phyloP scores from a whole-genome alignment of 129 eudicot species.

The Daucus carota region DNA sequence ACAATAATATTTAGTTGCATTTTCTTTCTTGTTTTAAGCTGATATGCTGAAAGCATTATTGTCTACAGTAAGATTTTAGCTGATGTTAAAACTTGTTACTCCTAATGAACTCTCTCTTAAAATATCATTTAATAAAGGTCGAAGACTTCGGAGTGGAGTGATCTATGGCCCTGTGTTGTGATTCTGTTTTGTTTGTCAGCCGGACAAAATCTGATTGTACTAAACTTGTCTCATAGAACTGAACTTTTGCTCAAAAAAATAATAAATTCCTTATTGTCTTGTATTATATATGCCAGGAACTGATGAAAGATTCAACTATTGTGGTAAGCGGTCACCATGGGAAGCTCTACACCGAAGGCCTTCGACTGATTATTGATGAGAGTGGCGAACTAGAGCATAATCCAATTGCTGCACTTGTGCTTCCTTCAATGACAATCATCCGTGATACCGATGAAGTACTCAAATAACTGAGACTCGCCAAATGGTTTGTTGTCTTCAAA shows the following conservation, averaged over 20 bases:
- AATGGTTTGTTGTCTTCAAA: neutral
- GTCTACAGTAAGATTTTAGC: too few relatives aligned
- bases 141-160: neutral
- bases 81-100: too few relatives aligned
- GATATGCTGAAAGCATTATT: too few relatives aligned
- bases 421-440: conserved; percentile 60
- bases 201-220: neutral
- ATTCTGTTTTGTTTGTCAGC: neutral
- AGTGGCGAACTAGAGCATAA: conserved; percentile 44
- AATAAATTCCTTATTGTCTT: too few relatives aligned
- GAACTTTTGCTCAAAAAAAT: too few relatives aligned
- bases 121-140: neutral
- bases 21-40: too few relatives aligned
- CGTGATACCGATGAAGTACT: conserved; percentile 56
- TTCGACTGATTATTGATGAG: conserved; percentile 67
- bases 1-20: too few relatives aligned
- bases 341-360: conserved; percentile 66
- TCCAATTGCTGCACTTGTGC: conserved; percentile 29
- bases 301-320: conserved; percentile 35
- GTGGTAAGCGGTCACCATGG: conserved; percentile 94
- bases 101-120: too few relatives aligned
- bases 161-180: neutral
- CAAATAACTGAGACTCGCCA: neutral
- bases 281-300: conserved; percentile 32
- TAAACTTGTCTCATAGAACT: too few relatives aligned